Percentiles rank a stretch among this genome's conserved stretches.
Conservation (phyloP, 176 grass and related monocot genomes). For the Oryza punctata region DNA sequence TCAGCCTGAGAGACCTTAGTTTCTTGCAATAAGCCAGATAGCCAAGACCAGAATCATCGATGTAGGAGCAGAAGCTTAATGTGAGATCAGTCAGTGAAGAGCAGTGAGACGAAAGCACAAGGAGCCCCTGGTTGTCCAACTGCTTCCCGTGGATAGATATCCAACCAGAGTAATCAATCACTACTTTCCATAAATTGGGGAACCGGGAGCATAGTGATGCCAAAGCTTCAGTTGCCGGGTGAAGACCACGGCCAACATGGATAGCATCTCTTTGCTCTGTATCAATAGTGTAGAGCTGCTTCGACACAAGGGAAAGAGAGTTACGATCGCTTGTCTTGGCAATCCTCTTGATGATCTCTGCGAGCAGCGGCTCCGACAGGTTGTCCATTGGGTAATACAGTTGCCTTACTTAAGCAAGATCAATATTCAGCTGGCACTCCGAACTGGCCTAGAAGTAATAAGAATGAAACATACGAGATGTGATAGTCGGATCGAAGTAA, state of each 20-base stretch:
- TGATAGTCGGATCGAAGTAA: not conserved
- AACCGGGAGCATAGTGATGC: constrained; percentile 46
- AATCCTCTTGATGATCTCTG: constrained; percentile 67
- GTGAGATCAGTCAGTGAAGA: constrained; percentile 43
- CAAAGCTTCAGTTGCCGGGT: constrained; percentile 55
- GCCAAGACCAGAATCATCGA: constrained; percentile 48
- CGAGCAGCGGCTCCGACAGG: constrained; percentile 60
- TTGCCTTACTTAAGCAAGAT: not conserved
- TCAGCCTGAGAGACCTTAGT: constrained; percentile 54
- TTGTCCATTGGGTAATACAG: constrained; percentile 46
- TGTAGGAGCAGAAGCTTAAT: constrained; percentile 66
- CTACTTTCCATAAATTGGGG: constrained; percentile 60
- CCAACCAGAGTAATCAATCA: constrained; percentile 67
- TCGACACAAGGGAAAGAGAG: constrained; percentile 63
- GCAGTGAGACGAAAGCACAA: constrained; percentile 52
- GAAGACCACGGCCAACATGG: constrained; percentile 45
- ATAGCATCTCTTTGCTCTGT: constrained; percentile 51
- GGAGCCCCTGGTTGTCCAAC: constrained; percentile 55
- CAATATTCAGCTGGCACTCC: not conserved
- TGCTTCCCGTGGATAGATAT: constrained; percentile 38
- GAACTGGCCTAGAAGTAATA: not conserved
- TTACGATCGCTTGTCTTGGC: constrained; percentile 45
- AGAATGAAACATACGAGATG: not conserved
- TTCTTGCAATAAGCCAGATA: constrained; percentile 54
- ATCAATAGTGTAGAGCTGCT: constrained; percentile 45